These are phyloP conservation scores for Arthrobotrys sphaeroides DNA, from an alignment of 2,329 filamentous ascomycete genomes.

Conservation along the genomic window DNA sequence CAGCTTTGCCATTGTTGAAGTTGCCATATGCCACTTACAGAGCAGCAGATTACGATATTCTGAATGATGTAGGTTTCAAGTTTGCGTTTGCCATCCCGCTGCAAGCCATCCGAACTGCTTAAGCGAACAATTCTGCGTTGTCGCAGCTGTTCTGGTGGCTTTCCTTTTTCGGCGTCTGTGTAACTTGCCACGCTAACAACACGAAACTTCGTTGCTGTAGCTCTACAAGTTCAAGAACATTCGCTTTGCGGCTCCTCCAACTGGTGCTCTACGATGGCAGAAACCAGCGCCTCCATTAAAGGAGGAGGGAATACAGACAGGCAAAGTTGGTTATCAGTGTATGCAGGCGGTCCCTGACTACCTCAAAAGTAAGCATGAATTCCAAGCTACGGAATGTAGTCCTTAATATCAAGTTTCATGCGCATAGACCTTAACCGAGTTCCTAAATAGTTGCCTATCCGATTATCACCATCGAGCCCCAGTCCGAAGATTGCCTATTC, in stretches of 20 bases:
- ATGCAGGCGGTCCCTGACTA: conserved; percentile 57
- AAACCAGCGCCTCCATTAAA: conserved; percentile 61
- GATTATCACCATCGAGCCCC: conserved; percentile 54
- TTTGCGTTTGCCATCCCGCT: not conserved
- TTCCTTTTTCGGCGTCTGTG: conserved; percentile 14
- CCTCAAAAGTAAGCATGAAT: conserved; percentile 44
- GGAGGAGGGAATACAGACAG: conserved; percentile 59
- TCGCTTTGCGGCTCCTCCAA: conserved; percentile 63
- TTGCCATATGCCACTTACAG: conserved; percentile 60
- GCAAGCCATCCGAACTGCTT: conserved; percentile 17
- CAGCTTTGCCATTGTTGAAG: conserved; percentile 58
- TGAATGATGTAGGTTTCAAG: conserved; percentile 58
- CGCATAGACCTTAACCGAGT: conserved; percentile 2
- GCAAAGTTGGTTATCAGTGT: conserved; percentile 59
- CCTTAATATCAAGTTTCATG: conserved; percentile 15
- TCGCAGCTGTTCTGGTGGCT: not conserved
- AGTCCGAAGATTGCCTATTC: conserved; percentile 65
- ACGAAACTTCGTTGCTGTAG: conserved; percentile 40
- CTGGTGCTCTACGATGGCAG: conserved; percentile 62
- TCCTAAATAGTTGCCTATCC: conserved; percentile 54
- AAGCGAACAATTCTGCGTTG: conserved; percentile 18
- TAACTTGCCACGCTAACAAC: conserved; percentile 23
- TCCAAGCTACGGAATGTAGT: conserved; percentile 18
- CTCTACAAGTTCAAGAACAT: conserved; percentile 63
- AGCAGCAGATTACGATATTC: conserved; percentile 58